Evolutionary conservation across 2,329 filamentous ascomycete species (phyloP).

Genomic region (Fusarium temperatum): DNA sequence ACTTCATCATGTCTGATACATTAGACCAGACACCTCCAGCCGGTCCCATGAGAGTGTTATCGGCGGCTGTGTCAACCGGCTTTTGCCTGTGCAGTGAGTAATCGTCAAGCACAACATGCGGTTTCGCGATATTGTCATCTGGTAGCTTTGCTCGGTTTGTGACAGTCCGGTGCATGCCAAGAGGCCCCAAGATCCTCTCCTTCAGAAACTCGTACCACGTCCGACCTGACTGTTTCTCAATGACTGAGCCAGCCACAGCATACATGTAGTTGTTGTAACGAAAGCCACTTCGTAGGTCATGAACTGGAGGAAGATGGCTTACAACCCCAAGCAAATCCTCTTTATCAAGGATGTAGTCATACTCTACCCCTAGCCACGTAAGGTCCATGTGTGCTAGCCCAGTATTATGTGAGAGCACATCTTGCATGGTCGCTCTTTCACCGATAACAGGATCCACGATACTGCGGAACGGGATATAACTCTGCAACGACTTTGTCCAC

Average conservation of each 20-base stretch:
- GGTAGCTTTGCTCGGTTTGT: neutral
- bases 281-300: neutral
- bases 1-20: neutral
- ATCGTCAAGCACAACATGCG: neutral
- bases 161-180: neutral
- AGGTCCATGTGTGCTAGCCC: neutral
- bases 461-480: neutral
- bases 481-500: neutral
- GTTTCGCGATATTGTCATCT: rapidly evolving
- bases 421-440: neutral
- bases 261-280: neutral
- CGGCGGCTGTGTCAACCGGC: neutral
- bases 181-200: neutral
- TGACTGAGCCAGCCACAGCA: neutral
- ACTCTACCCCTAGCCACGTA: neutral
- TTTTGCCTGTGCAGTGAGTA: neutral
- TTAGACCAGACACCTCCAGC: neutral
- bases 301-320: neutral
- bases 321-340: neutral
- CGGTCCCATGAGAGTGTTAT: neutral
- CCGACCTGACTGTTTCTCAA: neutral
- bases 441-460: neutral
- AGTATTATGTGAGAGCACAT: neutral
- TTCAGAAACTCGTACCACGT: neutral
- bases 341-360: neutral